Base-by-base conservation (phyloP, 495 filamentous ascomycete species). In the Umbilicaria muhlenbergii region DNA sequence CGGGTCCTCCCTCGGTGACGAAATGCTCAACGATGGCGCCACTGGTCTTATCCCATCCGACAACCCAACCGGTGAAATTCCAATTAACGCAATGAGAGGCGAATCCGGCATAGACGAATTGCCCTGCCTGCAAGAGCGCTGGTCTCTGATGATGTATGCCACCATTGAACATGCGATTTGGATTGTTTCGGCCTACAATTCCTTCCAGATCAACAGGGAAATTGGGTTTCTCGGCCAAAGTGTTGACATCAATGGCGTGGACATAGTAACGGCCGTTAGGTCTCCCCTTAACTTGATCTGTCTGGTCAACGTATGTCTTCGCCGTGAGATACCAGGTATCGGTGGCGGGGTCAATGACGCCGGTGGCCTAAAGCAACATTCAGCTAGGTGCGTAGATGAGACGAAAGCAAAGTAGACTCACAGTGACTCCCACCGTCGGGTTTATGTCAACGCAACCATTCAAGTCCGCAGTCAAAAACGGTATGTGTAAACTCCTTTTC, bases 311-410 rank as follows among this genome's bases (percentile, higher is more conserved):
- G 49, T 69, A 68, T 6, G 64, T 67, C 42, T 69, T 69, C 5
- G 66, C 54, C 1, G 56, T 64, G 15, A 69, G 43, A 41, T 64
- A 70, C 60, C 61, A 61, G 34, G 61, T 61, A 6, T 62, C 59
- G 0, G 66, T 62, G 12, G 44, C 57, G 0, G 66, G 66, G 50
- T 73, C 69, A 36, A 73, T 71, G 14, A 70, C 60, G n/a, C 62
- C 62, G 3, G 65, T 69, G 0, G 56, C 61, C 51, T 53, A 37
- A 8, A 43, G 3, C 18, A 38, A 37, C n/a, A 16, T 5, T 11
- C 36, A 1, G 15, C 10, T 44, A 35, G 46, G 39, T 16, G 18
- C 14, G 8, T 14, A 2, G 31, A 17, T 13, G 14, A 31, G 3
- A 18, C 11, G 2, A 36, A 37, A n/a, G 15, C 3, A 11, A 3